Evolutionary conservation across 805 yeast genomes (phyloP), one percentile per base, ranked within the genome.

Genomic region (Hyphopichia homilentoma): DNA sequence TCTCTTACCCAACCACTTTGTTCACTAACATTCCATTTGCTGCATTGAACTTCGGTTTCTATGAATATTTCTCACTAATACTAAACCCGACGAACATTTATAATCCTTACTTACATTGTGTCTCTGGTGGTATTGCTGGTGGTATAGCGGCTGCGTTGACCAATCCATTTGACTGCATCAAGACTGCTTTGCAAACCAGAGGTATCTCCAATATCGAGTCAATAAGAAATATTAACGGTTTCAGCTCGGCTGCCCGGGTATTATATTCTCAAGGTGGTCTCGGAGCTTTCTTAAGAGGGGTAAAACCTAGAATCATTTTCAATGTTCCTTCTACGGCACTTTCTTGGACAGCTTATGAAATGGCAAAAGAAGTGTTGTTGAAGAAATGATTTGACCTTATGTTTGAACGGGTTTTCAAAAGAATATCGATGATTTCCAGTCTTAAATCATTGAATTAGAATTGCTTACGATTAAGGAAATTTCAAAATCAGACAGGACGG

Each of bases 271-370:
- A 69, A 29, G 78, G 77, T 29, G 89, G 89, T 5, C 50, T 68
- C 42, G 43, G 47, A 13, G 93, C 95, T 0, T 93, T 93, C 56
- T 54, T 73, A 49, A 73, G 95, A 45, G 98, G 98, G 13, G 68
- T 87, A 50, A 79, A 81, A 50, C 97, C 98, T 28, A 78, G 98
- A 59, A 79, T 93, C 35, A 79, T 90, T 20, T 84, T 93, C 44
- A 88, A 88, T 58, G 88, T 90, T 55, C 98, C 98, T 15, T 80
- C 94, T 28, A 90, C 97, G 6, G 97, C 97, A 14, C 88, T 90
- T 40, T 81, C 95, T 43, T 90, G 97, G 97, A 90, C 97, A 2
- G 86, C 95, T 17, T 90, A 90, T 59, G 98, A 90, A 58, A 85
- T 89, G 90, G 97, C 96, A 27, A 90, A 90, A 61, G 81, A 77